Base-by-base conservation (phyloP, 2,329 filamentous ascomycete species). In the Ophiostoma montium region DNA sequence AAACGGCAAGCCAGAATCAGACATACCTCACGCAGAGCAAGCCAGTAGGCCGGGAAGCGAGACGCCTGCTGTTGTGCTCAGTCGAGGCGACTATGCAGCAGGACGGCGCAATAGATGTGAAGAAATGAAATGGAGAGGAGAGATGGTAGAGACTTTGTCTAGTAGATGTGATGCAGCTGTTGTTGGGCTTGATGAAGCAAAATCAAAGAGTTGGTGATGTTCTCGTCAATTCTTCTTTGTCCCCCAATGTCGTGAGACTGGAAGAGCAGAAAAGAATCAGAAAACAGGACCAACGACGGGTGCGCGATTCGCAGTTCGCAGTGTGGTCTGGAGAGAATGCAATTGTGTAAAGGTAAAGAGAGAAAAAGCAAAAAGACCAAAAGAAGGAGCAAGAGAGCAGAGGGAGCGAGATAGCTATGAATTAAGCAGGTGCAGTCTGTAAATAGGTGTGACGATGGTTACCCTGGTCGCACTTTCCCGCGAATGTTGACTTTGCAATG, bases 1-100 rank as follows among this genome's bases (percentile, higher is more conserved):
- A n/a, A n/a, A n/a, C n/a, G n/a, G n/a, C n/a, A n/a, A n/a, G n/a
- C n/a, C n/a, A n/a, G n/a, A n/a, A n/a, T n/a, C n/a, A n/a, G n/a
- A n/a, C 69, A 58, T 65, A 87, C 84, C 82, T 88, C 82, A 81
- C 82, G 81, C 82, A 86, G 80, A 75, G 80, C 81, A 83, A 85
- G 80, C 81, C 79, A 80, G 78, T 74, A 76, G 78, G 82, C 82
- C 82, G 82, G 84, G 82, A 39, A 50, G 56, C 55, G 62, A 55
- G 57, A 59, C 57, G 52, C 60, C 61, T 59, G 60, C 23, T 54
- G 62, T 70, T 60, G 67, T 68, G 61, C 66, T 72, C 72, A 75
- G 70, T 69, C 66, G 65, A 55, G 60, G 32, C 60, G 69, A 68
- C 65, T 65, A 41, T 41, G 43, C 35, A 38, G 43, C 41, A 50